Conservation (phyloP, 805 yeast genomes). For the Tetrapisispora taiwanensis region DNA sequence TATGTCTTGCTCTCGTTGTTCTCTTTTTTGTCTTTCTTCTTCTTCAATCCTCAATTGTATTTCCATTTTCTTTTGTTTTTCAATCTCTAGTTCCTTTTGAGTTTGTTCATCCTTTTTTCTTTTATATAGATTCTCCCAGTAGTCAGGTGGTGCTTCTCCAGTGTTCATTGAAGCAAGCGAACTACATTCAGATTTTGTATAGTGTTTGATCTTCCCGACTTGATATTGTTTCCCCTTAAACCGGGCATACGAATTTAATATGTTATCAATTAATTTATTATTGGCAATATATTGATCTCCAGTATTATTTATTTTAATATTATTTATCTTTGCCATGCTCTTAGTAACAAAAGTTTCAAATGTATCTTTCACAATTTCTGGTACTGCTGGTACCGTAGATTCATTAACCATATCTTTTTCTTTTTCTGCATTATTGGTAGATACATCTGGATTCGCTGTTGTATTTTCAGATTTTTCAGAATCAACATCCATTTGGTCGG, state of each 20-base stretch:
- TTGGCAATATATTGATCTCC: neutral
- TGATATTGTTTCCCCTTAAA: constrained; percentile 10
- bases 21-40: constrained; percentile 8
- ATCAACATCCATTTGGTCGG: neutral
- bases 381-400: neutral
- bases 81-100: constrained; percentile 1
- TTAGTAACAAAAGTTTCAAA: neutral
- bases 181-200: constrained; percentile 12
- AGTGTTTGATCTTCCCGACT: constrained; percentile 11
- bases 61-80: constrained; percentile 5
- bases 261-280: constrained; percentile 1
- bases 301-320: neutral
- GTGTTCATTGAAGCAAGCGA: constrained; percentile 7
- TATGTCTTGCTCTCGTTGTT: constrained; percentile 1
- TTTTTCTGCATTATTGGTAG: no score
- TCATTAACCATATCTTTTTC: neutral
- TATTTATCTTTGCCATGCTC: neutral
- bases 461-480: neutral
- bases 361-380: neutral
- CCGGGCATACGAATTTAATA: constrained; percentile 9
- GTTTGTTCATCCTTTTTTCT: neutral
- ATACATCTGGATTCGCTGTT: no score
- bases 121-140: constrained; percentile 19
- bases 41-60: constrained; percentile 6
- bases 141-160: constrained; percentile 24